Percentiles rank a stretch among this genome's conserved stretches.
phyloP scores from a whole-genome alignment of 2,329 filamentous ascomycete genomes.

The Hymenoscyphus salicellus region DNA sequence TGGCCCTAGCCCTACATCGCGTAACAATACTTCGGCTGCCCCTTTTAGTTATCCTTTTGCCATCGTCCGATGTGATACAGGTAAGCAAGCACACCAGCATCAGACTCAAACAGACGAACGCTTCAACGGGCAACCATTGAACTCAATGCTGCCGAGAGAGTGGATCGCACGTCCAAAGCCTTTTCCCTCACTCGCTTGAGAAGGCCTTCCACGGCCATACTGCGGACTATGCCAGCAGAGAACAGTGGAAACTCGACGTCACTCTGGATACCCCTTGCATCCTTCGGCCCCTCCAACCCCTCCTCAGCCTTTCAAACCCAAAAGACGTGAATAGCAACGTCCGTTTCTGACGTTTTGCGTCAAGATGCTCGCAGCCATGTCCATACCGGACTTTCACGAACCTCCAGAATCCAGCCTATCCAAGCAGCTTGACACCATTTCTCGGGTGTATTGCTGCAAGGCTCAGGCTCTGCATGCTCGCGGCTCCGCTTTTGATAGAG shows the following conservation, averaged over 20 bases:
- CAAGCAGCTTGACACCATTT: slow-evolving; percentile 9
- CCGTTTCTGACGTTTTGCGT: not conserved
- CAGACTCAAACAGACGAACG: not conserved
- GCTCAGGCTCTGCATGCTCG: slow-evolving; percentile 17
- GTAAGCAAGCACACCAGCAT: not conserved
- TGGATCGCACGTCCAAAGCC: not conserved
- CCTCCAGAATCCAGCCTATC: not conserved
- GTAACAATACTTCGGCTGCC: too few relatives aligned
- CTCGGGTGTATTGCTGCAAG: slow-evolving; percentile 12
- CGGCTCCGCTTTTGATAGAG: slow-evolving; percentile 32
- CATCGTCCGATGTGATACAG: too few relatives aligned
- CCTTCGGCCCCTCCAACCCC: not conserved
- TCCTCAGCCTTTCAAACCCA: slow-evolving; percentile 6
- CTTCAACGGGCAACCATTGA: not conserved
- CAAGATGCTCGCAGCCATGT: slow-evolving; percentile 21
- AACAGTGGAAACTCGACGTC: slow-evolving; percentile 23
- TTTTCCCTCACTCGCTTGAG: not conserved
- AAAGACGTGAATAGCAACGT: slow-evolving; percentile 9
- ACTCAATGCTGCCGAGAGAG: not conserved
- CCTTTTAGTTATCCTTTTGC: too few relatives aligned
- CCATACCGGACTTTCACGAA: slow-evolving; percentile 19
- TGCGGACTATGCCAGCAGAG: slow-evolving; percentile 16
- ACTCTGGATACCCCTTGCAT: slow-evolving; percentile 13
- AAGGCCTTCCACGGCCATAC: slow-evolving; percentile 13
- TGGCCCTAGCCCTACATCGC: too few relatives aligned